phyloP scores from a whole-genome alignment of 2,329 filamentous ascomycete genomes.

The Penicillium janthinellum region DNA sequence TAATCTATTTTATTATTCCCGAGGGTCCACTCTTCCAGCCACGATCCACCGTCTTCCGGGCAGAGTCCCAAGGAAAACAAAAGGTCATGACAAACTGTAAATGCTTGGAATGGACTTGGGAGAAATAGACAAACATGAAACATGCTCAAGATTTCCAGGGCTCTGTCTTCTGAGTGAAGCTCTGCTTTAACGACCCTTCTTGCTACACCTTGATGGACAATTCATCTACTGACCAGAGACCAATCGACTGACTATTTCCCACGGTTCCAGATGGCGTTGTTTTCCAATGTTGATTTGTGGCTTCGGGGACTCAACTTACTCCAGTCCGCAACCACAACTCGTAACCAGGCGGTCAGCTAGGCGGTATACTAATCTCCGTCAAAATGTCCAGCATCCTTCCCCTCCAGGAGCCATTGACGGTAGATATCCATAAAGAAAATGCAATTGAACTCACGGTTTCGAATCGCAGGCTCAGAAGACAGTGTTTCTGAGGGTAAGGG shows the following conservation, averaged over 20 bases:
- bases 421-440: neutral
- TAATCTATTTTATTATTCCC: neutral
- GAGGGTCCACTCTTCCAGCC: neutral
- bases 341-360: neutral
- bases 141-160: neutral
- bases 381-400: neutral
- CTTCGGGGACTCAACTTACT: neutral
- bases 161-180: neutral
- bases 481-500: accelerated
- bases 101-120: neutral
- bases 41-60: neutral
- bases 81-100: neutral
- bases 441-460: neutral
- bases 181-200: no score
- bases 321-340: neutral
- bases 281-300: no score
- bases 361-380: neutral
- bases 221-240: no score
- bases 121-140: neutral
- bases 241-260: no score
- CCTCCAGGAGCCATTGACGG: neutral
- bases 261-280: no score
- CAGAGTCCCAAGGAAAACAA: neutral
- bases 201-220: no score
- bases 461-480: no score